Conservation (phyloP, 202 grass and related monocot species). For the Dendrocalamus latiflorus region DNA sequence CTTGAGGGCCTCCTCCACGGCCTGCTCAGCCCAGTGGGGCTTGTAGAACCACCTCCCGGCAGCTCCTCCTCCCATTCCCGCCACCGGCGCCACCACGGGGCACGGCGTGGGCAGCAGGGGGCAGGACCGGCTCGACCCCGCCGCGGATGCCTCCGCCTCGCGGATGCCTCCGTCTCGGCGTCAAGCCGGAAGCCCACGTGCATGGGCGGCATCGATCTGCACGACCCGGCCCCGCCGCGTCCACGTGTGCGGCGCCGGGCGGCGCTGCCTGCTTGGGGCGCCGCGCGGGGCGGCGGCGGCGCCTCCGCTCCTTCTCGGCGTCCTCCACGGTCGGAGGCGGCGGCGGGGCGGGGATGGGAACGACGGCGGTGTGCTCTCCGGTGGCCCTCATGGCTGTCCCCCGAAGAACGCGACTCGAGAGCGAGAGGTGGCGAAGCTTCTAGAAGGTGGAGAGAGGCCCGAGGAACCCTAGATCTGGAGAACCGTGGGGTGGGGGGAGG, state of each 20-base stretch:
- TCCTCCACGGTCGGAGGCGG: slow-evolving; percentile 35
- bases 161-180: slow-evolving; percentile 14
- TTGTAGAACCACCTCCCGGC: slow-evolving; percentile 45
- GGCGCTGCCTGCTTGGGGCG: slow-evolving; percentile 38
- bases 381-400: too few species aligned
- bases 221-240: slow-evolving; percentile 34
- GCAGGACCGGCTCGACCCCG: slow-evolving; percentile 50
- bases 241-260: background rate
- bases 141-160: too few species aligned
- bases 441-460: too few species aligned
- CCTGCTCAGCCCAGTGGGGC: slow-evolving; percentile 63
- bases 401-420: too few species aligned
- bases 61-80: background rate
- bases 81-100: too few species aligned
- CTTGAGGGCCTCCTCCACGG: slow-evolving; percentile 62
- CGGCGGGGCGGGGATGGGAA: too few species aligned
- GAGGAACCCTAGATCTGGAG: too few species aligned
- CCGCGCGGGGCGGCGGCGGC: slow-evolving; percentile 50
- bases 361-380: too few species aligned
- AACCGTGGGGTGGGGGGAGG: too few species aligned
- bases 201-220: slow-evolving; percentile 70
- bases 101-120: slow-evolving; percentile 43
- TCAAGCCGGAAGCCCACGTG: slow-evolving; percentile 5
- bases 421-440: too few species aligned
- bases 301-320: slow-evolving; percentile 57